phyloP scores from a whole-genome alignment of 805 yeast genomes.

The Saccharomycopsis sp. region DNA sequence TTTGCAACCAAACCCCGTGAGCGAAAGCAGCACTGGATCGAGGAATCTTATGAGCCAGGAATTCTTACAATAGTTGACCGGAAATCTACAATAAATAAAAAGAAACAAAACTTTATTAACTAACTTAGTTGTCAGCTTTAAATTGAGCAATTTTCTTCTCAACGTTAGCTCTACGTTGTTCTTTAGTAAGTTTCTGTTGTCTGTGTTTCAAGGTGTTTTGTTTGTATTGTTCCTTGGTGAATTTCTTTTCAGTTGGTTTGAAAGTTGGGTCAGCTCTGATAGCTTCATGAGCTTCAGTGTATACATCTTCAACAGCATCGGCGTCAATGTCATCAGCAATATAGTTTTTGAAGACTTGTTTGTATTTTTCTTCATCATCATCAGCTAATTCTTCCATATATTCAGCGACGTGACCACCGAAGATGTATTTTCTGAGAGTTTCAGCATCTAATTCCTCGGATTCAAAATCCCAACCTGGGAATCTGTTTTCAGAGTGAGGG shows the following conservation, averaged over 20 bases:
- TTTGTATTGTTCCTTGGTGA: constrained; percentile 97
- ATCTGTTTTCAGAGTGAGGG: constrained; percentile 99
- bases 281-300: constrained; percentile 87
- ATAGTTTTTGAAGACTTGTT: constrained; percentile 92
- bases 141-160: constrained; percentile 92
- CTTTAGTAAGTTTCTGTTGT: constrained; percentile 81
- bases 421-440: constrained; percentile 95
- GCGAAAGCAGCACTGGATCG: too few relatives aligned
- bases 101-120: neutral
- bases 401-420: constrained; percentile 99
- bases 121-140: constrained; percentile 35
- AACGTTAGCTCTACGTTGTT: constrained; percentile 83
- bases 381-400: constrained; percentile 99
- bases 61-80: too few relatives aligned
- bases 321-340: constrained; percentile 95
- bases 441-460: constrained; percentile 97
- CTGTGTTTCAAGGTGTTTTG: constrained; percentile 92
- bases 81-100: neutral
- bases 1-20: too few relatives aligned
- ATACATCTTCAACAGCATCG: constrained; percentile 92
- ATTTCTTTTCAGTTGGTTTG: constrained; percentile 86
- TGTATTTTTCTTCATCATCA: constrained; percentile 99
- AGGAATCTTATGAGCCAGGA: too few relatives aligned
- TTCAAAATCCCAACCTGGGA: constrained; percentile 99
- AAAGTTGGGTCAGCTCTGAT: constrained; percentile 94